Base-by-base conservation (phyloP, 1,284 basidiomycete genomes). In the Heterobasidion parviporum region DNA sequence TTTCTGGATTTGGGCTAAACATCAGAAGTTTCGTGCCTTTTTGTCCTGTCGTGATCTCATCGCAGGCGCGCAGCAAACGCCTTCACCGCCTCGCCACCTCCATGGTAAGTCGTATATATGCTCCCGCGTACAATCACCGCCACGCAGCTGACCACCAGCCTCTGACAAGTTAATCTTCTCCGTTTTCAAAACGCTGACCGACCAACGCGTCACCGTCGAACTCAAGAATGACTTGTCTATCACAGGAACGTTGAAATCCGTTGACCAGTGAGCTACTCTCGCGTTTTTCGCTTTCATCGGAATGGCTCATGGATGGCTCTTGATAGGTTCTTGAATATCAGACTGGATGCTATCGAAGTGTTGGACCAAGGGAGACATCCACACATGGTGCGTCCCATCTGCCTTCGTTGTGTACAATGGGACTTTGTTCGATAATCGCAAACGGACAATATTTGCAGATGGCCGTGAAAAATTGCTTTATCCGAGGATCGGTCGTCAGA, bases 181-280 rank as follows among this genome's bases (percentile, higher is more conserved):
- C 51, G 94, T 98, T 48, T 99, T 99, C 87, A 99, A 99, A 76
- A 99, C 96, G 14, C 84, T 99, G 53, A 98, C 96, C 3, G 95
- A 97, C 72, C 95, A 98, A 69, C 84, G 87, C 64, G 94, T 98
- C 65, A 97, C 94, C 15, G 94, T 99, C 64, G 96, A 99, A 72
- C 87, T 99, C 67, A 99, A 99, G 77, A 99, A 99, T 74, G 96
- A 99, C 73, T 85, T 99, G 54, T 94, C 92, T 16, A 96, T 99
- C 69, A 94, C 92, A 12, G 97, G 97, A 3, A 91, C 94, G 20
- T 76, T 99, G 64, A 98, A 97, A 78, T 96, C 93, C 53, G 96
- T 99, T 50, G 96, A 98, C 77, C 97, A 99, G 94, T 96, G 68
- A 63, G 90, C 79, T 32, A 50, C 20, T 9, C 43, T 15, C 14